A percentile compares a stretch with the other conserved stretches of the same genome.
Conservation (phyloP, 2,329 filamentous ascomycete species). For the Penicillium vulpinum region DNA sequence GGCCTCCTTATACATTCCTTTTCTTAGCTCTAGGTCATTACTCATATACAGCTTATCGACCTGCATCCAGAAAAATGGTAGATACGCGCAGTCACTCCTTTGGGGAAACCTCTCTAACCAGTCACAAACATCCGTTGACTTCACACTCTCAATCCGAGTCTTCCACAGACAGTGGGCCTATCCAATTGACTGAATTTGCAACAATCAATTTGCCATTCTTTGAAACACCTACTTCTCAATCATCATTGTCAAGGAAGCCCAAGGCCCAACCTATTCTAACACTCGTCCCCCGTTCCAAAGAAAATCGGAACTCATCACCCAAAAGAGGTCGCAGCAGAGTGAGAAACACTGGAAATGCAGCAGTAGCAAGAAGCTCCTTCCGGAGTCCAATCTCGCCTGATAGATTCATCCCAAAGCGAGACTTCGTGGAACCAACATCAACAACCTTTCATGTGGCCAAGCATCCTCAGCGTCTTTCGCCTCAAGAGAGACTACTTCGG, state of each 20-base stretch:
- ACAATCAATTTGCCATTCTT: slow-evolving; percentile 19
- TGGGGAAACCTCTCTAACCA: slow-evolving; percentile 22
- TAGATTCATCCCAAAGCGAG: slow-evolving; percentile 58
- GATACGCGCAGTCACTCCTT: slow-evolving; percentile 29
- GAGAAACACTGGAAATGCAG: slow-evolving; percentile 18
- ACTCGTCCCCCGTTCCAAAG: slow-evolving; percentile 8
- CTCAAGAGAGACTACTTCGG: slow-evolving; percentile 49
- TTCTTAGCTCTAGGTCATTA: slow-evolving; percentile 1
- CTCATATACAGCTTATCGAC: slow-evolving; percentile 4
- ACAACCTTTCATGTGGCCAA: slow-evolving; percentile 57
- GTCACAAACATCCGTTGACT: slow-evolving; percentile 10
- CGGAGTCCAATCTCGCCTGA: slow-evolving; percentile 48
- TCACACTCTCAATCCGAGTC: slow-evolving; percentile 15
- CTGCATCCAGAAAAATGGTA: slow-evolving; percentile 21
- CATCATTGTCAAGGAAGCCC: slow-evolving; percentile 7
- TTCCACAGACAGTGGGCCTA: slow-evolving; percentile 2
- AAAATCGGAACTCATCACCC: slow-evolving; percentile 10
- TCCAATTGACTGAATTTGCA: slow-evolving; percentile 17
- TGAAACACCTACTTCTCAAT: slow-evolving; percentile 14
- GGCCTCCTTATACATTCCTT: slow-evolving; percentile 21
- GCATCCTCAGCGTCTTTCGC: slow-evolving; percentile 46
- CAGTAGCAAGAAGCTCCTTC: slow-evolving; percentile 11
- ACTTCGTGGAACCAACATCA: slow-evolving; percentile 43
- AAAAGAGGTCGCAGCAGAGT: slow-evolving; percentile 16
- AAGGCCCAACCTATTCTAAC: background rate